Conservation (phyloP, 2,329 filamentous ascomycete genomes). For the Fusarium sp. region DNA sequence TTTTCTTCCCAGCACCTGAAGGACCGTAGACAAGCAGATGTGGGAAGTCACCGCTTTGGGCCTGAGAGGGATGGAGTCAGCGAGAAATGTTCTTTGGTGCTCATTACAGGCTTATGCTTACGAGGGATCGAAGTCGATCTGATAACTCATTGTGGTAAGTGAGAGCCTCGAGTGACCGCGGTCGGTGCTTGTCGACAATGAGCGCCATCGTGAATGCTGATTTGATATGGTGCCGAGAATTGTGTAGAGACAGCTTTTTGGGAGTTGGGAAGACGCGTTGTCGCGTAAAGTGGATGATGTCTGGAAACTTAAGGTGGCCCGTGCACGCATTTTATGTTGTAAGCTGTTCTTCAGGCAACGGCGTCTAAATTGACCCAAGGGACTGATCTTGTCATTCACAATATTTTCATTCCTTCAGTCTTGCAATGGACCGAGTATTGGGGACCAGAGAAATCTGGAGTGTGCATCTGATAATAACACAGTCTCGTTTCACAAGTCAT, state of each 20-base stretch:
- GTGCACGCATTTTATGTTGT: constrained; percentile 24
- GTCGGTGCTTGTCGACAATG: constrained; percentile 78
- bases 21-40: constrained; percentile 97
- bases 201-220: constrained; percentile 65
- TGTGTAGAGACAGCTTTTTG: constrained; percentile 40
- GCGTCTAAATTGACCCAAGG: neutral
- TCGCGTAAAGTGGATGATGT: constrained; percentile 53
- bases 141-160: constrained; percentile 93
- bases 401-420: too few species aligned
- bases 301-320: constrained; percentile 31
- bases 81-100: neutral
- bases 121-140: constrained; percentile 84
- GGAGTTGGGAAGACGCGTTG: constrained; percentile 49
- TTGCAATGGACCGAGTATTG: too few species aligned
- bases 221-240: constrained; percentile 25
- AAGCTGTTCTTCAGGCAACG: constrained; percentile 33
- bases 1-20: constrained; percentile 97
- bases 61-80: constrained; percentile 63
- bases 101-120: constrained; percentile 58
- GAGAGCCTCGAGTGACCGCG: constrained; percentile 78
- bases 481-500: neutral
- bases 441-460: too few species aligned
- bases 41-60: constrained; percentile 96
- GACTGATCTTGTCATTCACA: neutral
- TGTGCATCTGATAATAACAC: neutral